Evolutionary conservation across 345 rosid genomes (phyloP), one percentile per base, ranked within the genome.

Genomic region (Boechera stricta): DNA sequence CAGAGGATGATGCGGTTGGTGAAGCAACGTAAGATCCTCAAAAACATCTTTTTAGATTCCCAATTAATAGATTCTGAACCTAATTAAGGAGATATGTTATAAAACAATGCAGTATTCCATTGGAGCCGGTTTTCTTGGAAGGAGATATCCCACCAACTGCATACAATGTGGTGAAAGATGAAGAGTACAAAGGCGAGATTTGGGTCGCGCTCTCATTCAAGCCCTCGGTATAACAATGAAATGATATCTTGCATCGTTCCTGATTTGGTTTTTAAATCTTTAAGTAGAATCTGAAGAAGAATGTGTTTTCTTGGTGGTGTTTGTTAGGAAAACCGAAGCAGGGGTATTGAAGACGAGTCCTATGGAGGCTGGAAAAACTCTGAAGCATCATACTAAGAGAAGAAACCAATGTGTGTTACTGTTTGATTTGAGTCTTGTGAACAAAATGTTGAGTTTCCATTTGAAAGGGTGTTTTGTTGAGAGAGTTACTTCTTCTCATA

Each of bases 291-390:
- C 36, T 66, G 39, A 48, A 42, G 48, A 66, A 60, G 52, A 41
- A 49, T 33, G 28, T 65, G 55, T 72, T n/a, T 45, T 21, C 3
- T 3, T 48, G 41, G 56, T 31, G 47, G 18, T n/a, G 1, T 54
- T 73, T 41, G 65, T 9, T 53, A 88, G 87, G 82, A 79, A 56
- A 39, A 68, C 16, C 47, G 58, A 11, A 77, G 75, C 76, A 76
- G 79, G 12, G 91, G 81, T 48, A 53, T 29, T 0, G 76, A 61
- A 9, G 89, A 83, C 28, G 89, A 83, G 69, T 63, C 81, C 79
- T 78, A 39, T 49, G 94, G 94, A 54, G 92, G 93, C 69, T 89
- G 92, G 91, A 91, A 84, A 60, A 70, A 89, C 67, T 87, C 94
- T 49, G 71, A 75, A 15, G 68, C 76, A 41, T 70, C 79, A 31